Base-by-base conservation (phyloP, 495 filamentous ascomycete species). In the Tetracladium setigerum region DNA sequence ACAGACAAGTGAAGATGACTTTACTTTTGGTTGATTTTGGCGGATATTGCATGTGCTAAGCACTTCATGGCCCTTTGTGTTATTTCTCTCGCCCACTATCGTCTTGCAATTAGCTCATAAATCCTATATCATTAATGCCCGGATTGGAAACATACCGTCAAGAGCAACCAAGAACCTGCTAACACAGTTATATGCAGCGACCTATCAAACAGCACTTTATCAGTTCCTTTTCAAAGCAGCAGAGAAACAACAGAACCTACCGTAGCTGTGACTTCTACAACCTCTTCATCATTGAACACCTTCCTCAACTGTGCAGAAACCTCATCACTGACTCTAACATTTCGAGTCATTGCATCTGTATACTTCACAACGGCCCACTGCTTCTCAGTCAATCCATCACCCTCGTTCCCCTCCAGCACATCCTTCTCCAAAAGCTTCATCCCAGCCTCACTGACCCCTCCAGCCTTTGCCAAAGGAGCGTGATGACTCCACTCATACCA, bases 121-220 rank as follows among this genome's bases (percentile, higher is more conserved):
- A 30, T 49, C 30, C 49, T 36, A 35, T 34, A 34, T 11, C 22
- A 19, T 15, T 17, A 46, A 40, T 14, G 35, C 5, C 14, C n/a
- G 14, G 19, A 15, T 27, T 13, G n/a, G 5, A 18, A 13, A 67
- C 72, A 66, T 54, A 69, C 89, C 86, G 66, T 91, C 83, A 52
- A 95, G 59, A 15, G 87, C 87, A 27, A 94, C 87, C 52, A 94
- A 64, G 56, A 94, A 91, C 39, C 87, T 72, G 54, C 83, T 87
- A 10, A 95, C 87, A 63, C 85, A 89, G 60, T 94, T 94, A 60
- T 95, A 94, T 24, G 78, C 79, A n/a, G 82, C 86, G 47, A 76
- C 48, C 55, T 59, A 66, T 71, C 46, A 13, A 2, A 40, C 33
- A 4, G 13, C n/a, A 30, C 22, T 24, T 30, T 35, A 44, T 13